These are phyloP conservation scores for Bretschneidera sinensis DNA, from an alignment of 345 rosid species.

Conservation along the genomic window DNA sequence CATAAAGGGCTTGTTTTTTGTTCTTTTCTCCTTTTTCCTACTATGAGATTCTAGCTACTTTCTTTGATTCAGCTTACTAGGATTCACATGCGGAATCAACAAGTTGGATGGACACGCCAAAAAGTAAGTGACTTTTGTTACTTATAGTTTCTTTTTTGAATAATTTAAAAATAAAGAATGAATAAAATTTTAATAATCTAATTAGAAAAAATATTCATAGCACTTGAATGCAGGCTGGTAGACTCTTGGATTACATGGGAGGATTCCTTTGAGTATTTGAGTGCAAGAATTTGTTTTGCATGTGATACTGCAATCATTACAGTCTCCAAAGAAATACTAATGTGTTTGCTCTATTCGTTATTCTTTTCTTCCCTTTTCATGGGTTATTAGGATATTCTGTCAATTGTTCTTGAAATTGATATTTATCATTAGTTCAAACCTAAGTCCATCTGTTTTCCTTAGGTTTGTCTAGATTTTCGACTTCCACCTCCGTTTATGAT, in stretches of 20 bases:
- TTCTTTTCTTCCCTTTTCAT: not conserved
- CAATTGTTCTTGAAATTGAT: no score
- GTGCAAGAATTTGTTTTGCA: no score
- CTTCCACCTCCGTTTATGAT: no score
- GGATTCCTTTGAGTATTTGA: not conserved
- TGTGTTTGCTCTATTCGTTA: not conserved
- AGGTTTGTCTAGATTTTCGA: no score
- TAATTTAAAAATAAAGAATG: not conserved
- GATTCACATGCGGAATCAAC: conserved; percentile 48
- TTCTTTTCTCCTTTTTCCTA: not conserved
- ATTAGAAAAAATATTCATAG: not conserved
- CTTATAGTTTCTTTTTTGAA: not conserved
- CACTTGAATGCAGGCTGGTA: not conserved
- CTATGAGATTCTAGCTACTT: conserved; percentile 5
- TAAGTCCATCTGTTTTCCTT: no score
- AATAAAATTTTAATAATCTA: not conserved
- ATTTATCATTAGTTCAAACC: no score
- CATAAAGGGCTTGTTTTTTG: no score
- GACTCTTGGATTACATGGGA: not conserved
- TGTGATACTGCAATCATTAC: no score
- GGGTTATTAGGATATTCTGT: no score
- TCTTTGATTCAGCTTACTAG: conserved; percentile 43
- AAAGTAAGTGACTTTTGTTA: conserved; percentile 33
- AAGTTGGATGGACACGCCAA: conserved; percentile 65
- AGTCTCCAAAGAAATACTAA: not conserved